Conservation (phyloP, 2,329 filamentous ascomycete genomes). For the Colletotrichum sp. region DNA sequence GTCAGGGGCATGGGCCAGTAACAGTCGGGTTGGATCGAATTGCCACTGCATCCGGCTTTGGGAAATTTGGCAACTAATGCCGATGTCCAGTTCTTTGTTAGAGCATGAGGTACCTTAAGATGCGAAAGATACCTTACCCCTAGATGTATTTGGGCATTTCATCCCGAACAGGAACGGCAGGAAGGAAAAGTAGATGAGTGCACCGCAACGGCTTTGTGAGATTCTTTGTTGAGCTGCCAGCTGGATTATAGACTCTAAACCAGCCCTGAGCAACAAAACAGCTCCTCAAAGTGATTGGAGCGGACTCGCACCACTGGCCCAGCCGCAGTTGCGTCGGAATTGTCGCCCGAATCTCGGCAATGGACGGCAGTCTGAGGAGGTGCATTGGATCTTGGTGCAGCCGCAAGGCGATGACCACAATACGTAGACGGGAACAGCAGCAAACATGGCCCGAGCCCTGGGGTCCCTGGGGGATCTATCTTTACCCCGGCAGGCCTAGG, state of each 20-base stretch:
- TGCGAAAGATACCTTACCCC: not conserved
- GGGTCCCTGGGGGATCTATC: not conserved
- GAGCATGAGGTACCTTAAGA: not conserved
- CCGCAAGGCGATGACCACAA: not conserved
- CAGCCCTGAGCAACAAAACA: not conserved
- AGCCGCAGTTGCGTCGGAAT: not conserved
- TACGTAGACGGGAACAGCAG: not conserved
- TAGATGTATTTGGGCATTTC: not conserved
- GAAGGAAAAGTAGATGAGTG: not conserved
- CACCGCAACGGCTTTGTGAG: not conserved
- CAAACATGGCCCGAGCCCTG: not conserved
- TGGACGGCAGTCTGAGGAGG: not conserved
- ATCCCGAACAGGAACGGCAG: not conserved
- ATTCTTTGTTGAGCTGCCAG: not conserved
- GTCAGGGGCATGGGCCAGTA: not conserved
- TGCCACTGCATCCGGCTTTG: not conserved
- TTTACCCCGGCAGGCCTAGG: not conserved
- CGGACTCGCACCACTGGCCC: not conserved
- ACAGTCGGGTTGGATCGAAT: not conserved
- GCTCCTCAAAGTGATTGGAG: not conserved
- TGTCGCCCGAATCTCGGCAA: conserved; percentile 11
- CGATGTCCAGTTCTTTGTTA: not conserved
- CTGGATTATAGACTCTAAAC: not conserved
- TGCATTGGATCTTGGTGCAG: not conserved
- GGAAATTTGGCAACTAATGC: not conserved